These are phyloP conservation scores for Sporisorium iseilematis-ciliati DNA, from an alignment of 1,284 basidiomycete species.

Conservation along the genomic window DNA sequence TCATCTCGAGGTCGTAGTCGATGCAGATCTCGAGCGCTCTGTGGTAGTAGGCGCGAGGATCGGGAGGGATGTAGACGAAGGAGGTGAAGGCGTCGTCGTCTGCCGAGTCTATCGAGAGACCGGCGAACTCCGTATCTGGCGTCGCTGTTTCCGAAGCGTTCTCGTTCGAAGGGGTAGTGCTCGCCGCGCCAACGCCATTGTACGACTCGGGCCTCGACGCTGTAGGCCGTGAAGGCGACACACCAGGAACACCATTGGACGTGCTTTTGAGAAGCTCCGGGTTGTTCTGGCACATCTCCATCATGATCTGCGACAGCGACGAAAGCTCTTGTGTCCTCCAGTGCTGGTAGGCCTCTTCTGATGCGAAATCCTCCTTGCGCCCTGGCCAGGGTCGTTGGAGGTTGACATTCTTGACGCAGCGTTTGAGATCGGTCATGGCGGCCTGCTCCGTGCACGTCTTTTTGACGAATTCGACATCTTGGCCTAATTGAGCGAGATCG, in stretches of 20 bases:
- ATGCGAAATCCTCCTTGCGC: constrained; percentile 84
- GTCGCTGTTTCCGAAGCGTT: constrained; percentile 16
- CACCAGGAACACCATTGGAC: constrained; percentile 35
- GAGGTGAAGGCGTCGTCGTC: constrained; percentile 57
- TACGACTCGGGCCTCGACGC: constrained; percentile 30
- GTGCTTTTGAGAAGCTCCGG: constrained; percentile 85
- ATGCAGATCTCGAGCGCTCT: constrained; percentile 87
- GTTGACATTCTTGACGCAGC: constrained; percentile 90
- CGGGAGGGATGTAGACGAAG: constrained; percentile 90
- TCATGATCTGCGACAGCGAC: constrained; percentile 86
- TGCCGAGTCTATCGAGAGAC: constrained; percentile 24
- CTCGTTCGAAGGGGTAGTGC: constrained; percentile 18
- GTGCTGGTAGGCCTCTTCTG: constrained; percentile 81
- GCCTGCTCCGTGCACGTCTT: constrained; percentile 78
- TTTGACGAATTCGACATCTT: constrained; percentile 80
- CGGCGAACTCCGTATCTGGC: constrained; percentile 38
- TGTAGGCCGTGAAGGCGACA: constrained; percentile 16
- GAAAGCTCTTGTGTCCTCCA: constrained; percentile 88
- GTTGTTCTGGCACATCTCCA: constrained; percentile 86
- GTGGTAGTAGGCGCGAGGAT: constrained; percentile 85
- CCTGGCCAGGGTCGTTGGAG: constrained; percentile 86
- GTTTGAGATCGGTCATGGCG: constrained; percentile 73
- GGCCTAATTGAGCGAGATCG: constrained; percentile 77
- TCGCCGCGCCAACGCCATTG: constrained; percentile 8
- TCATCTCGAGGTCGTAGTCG: constrained; percentile 85